Evolutionary conservation across 805 yeast genomes (phyloP).

Genomic region (Pichia manshurica): DNA sequence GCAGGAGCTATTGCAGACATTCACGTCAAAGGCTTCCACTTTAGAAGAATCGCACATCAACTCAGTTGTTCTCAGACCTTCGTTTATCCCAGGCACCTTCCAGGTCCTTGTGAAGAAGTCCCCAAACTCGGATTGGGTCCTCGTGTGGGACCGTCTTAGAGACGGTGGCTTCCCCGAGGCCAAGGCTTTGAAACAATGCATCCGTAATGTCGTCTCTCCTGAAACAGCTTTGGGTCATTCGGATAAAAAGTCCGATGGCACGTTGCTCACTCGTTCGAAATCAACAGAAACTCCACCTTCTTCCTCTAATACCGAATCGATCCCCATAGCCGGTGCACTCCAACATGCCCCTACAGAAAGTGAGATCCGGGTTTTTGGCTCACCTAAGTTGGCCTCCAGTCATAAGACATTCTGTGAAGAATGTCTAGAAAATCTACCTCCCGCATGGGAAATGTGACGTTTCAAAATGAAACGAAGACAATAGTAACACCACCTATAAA

Average conservation of each 20-base stretch:
- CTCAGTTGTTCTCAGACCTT: conserved; percentile 48
- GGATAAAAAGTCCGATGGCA: conserved; percentile 32
- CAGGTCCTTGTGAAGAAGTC: conserved; percentile 43
- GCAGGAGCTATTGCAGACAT: conserved; percentile 82
- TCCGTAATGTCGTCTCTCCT: conserved; percentile 57
- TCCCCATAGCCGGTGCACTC: not conserved
- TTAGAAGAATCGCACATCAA: conserved; percentile 35
- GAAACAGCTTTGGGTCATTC: conserved; percentile 56
- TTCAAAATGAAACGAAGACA: not conserved
- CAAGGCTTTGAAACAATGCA: conserved; percentile 63
- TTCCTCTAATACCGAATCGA: not conserved
- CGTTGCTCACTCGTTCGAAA: not conserved
- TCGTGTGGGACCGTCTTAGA: conserved; percentile 55
- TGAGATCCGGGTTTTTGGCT: conserved; percentile 7
- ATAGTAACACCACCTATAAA: not conserved
- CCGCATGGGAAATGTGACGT: conserved; percentile 28
- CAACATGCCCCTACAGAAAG: conserved; percentile 5
- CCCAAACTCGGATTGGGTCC: conserved; percentile 26
- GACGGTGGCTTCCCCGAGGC: conserved; percentile 85
- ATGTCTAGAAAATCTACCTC: conserved; percentile 25
- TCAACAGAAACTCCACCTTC: not conserved
- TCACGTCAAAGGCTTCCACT: conserved; percentile 30
- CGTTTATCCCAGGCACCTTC: conserved; percentile 50
- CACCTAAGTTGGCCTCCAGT: conserved; percentile 10
- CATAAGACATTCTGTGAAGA: conserved; percentile 21